phyloP scores from a whole-genome alignment of 2,329 filamentous ascomycete species.

The Fonsecaea monophora region DNA sequence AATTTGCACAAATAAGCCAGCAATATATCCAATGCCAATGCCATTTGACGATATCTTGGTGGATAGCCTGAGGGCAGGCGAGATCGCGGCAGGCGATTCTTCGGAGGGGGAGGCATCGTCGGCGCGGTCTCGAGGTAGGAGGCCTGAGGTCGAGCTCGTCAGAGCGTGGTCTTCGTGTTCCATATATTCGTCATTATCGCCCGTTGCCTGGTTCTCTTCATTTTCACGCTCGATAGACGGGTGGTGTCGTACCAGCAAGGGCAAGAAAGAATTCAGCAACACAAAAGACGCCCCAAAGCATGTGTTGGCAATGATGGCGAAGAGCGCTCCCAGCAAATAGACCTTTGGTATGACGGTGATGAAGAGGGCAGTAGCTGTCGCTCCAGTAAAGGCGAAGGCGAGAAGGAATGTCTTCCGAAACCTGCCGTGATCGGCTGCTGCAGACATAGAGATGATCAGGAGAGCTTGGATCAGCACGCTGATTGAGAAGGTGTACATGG shows the following conservation, averaged over 20 bases:
- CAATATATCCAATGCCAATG: slow-evolving; percentile 91
- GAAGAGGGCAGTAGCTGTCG: slow-evolving; percentile 85
- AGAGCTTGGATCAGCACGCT: slow-evolving; percentile 89
- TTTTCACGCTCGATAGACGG: slow-evolving; percentile 54
- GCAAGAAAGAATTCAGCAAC: slow-evolving; percentile 91
- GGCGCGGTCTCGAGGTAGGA: slow-evolving; percentile 43
- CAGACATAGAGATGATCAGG: slow-evolving; percentile 94
- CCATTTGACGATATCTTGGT: slow-evolving; percentile 91
- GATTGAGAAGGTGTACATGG: slow-evolving; percentile 97
- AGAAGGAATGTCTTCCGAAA: slow-evolving; percentile 89
- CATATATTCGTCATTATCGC: slow-evolving; percentile 22
- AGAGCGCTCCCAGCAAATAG: slow-evolving; percentile 80
- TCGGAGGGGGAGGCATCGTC: slow-evolving; percentile 29
- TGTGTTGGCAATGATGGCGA: slow-evolving; percentile 90
- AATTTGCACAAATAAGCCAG: slow-evolving; percentile 83
- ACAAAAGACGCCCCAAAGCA: slow-evolving; percentile 96
- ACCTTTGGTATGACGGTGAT: slow-evolving; percentile 75
- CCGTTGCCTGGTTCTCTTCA: slow-evolving; percentile 18
- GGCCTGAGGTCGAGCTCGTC: slow-evolving; percentile 35
- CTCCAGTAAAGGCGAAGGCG: slow-evolving; percentile 81
- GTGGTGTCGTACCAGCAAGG: slow-evolving; percentile 87
- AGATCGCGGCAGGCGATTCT: slow-evolving; percentile 50
- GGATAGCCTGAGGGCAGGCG: slow-evolving; percentile 76
- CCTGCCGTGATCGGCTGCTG: slow-evolving; percentile 90
- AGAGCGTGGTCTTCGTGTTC: slow-evolving; percentile 27